phyloP scores from a whole-genome alignment of 2,329 filamentous ascomycete species.

The Shiraia bambusicola region DNA sequence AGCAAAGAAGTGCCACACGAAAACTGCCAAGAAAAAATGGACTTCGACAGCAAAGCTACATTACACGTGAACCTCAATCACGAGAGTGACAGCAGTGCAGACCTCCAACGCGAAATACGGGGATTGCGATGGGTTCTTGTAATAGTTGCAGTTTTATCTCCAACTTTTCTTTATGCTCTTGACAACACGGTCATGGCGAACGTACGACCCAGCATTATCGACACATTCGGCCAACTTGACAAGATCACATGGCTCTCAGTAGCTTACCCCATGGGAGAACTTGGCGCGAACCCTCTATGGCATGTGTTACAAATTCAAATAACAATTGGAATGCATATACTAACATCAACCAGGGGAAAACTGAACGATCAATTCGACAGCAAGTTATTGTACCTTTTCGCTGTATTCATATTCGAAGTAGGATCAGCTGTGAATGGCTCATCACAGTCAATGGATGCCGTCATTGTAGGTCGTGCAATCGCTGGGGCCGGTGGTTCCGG shows the following conservation, averaged over 20 bases:
- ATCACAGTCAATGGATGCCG: slow-evolving; percentile 11
- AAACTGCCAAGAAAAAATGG: too few species aligned
- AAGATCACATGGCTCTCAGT: slow-evolving; percentile 1
- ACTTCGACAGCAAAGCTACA: too few species aligned
- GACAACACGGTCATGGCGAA: slow-evolving; percentile 35
- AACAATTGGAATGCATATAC: too few species aligned
- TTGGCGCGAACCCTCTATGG: slow-evolving; percentile 1
- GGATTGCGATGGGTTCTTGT: slow-evolving; percentile 5
- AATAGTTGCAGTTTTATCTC: slow-evolving; percentile 6
- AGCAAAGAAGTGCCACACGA: too few species aligned
- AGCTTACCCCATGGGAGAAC: slow-evolving; percentile 2
- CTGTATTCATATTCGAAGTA: not conserved
- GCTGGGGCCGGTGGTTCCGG: slow-evolving; percentile 49
- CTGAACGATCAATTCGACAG: too few species aligned
- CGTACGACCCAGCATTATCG: slow-evolving; percentile 22
- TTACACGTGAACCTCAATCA: too few species aligned
- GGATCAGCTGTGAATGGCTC: slow-evolving; percentile 5
- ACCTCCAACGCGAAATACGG: slow-evolving; percentile 4
- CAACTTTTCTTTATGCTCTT: slow-evolving; percentile 29
- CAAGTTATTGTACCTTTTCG: slow-evolving; percentile 40
- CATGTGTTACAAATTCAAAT: too few species aligned
- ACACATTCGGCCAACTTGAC: not conserved
- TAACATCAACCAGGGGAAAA: too few species aligned
- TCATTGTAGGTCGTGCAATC: slow-evolving; percentile 47
- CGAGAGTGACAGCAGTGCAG: too few species aligned